Percentiles rank a stretch among this genome's conserved stretches.
These are phyloP conservation scores for Acer saccharum DNA, from an alignment of 345 rosid genomes.

Conservation along the genomic window DNA sequence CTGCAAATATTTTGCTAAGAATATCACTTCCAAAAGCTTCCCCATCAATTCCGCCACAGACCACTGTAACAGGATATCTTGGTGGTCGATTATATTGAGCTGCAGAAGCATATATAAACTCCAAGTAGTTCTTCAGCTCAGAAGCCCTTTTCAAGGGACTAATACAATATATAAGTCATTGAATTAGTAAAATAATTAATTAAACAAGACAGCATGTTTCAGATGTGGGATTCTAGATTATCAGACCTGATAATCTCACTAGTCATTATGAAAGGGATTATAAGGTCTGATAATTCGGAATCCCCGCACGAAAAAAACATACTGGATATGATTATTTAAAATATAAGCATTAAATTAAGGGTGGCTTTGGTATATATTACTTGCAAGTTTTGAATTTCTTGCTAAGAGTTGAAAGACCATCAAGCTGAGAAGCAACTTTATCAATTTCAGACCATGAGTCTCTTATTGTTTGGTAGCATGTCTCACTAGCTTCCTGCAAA, in stretches of 20 bases:
- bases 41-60: constrained; percentile 34
- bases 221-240: too few relatives aligned
- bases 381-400: constrained; percentile 17
- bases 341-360: too few relatives aligned
- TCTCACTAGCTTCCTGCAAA: constrained; percentile 33
- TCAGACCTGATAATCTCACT: too few relatives aligned
- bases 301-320: too few relatives aligned
- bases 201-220: neutral
- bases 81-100: constrained; percentile 37
- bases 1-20: constrained; percentile 29
- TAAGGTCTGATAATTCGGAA: too few relatives aligned
- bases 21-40: constrained; percentile 17
- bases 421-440: constrained; percentile 3
- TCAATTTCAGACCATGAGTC: constrained; percentile 44
- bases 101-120: fast-evolving
- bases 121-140: constrained; percentile 29
- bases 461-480: constrained; percentile 37
- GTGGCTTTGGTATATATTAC: constrained; percentile 20
- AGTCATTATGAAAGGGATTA: too few relatives aligned
- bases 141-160: constrained; percentile 33
- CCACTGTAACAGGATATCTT: constrained; percentile 15
- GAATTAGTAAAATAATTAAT: neutral
- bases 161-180: neutral
- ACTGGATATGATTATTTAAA: too few relatives aligned
- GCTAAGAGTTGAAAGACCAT: constrained; percentile 18